Evolutionary conservation across 345 rosid genomes (phyloP).

Genomic region (Salix brachista): DNA sequence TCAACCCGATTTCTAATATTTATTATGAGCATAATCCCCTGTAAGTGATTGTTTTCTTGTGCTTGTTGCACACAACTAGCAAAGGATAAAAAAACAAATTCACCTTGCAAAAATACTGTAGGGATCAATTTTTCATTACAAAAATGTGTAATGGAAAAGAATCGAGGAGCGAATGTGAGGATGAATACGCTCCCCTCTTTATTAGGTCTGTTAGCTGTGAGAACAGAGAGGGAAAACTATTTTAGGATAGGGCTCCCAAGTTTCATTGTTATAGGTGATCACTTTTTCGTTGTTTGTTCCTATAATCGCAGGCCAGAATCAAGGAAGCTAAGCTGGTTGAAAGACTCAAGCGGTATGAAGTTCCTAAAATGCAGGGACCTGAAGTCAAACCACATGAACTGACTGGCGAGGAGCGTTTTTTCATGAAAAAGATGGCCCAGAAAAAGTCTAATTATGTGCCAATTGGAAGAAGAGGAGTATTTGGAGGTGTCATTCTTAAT

Average conservation of each 20-base stretch:
- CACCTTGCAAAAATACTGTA: not conserved
- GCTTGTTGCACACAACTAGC: not conserved
- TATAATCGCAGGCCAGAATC: slow-evolving; percentile 54
- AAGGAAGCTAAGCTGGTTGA: slow-evolving; percentile 79
- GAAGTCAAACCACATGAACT: slow-evolving; percentile 64
- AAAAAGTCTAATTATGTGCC: slow-evolving; percentile 82
- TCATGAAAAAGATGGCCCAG: slow-evolving; percentile 80
- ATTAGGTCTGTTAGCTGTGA: not conserved
- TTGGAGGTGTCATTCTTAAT: slow-evolving; percentile 89
- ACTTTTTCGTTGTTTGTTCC: not conserved
- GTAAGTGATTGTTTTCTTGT: too few relatives aligned
- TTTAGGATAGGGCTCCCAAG: not conserved
- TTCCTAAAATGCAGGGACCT: slow-evolving; percentile 78
- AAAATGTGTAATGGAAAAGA: not conserved
- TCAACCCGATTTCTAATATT: not conserved
- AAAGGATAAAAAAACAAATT: not conserved
- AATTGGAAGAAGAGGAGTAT: slow-evolving; percentile 79
- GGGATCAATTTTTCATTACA: not conserved
- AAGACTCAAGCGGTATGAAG: slow-evolving; percentile 80
- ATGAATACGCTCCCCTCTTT: not conserved
- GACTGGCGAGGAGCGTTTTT: slow-evolving; percentile 82
- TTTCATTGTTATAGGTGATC: not conserved
- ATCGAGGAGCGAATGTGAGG: not conserved
- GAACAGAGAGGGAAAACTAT: not conserved
- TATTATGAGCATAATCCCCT: not conserved